Percentiles rank a stretch among this genome's conserved stretches.
phyloP scores from a whole-genome alignment of 805 yeast genomes.

The Pichia cabralensis region DNA sequence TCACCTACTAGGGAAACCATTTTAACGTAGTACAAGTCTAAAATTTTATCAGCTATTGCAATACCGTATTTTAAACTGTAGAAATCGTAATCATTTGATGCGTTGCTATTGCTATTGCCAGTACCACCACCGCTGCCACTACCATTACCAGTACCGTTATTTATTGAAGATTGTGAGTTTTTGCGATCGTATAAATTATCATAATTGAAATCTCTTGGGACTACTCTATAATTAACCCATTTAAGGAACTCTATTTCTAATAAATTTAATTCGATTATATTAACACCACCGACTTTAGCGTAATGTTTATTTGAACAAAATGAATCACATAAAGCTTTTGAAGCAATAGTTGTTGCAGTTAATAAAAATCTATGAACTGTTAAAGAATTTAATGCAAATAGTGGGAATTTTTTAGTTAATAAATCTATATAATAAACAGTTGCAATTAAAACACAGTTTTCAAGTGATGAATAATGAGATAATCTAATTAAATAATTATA shows the following conservation, averaged over 20 bases:
- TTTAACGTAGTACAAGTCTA: constrained; percentile 38
- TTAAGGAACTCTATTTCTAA: constrained; percentile 81
- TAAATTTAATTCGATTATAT: constrained; percentile 70
- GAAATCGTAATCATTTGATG: too few species aligned
- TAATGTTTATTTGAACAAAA: constrained; percentile 91
- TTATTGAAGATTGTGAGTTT: constrained; percentile 18
- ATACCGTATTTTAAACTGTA: constrained; percentile 20
- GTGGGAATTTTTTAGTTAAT: constrained; percentile 64
- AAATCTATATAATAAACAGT: constrained; percentile 88
- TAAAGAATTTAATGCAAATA: constrained; percentile 77
- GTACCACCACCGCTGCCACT: too few species aligned
- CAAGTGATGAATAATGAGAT: constrained; percentile 75
- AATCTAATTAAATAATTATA: constrained; percentile 67
- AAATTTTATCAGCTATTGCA: constrained; percentile 28
- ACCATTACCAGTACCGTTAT: constrained; percentile 13
- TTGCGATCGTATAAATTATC: constrained; percentile 20
- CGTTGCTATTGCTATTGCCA: too few species aligned
- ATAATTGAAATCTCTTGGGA: constrained; percentile 41
- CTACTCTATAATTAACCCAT: constrained; percentile 68
- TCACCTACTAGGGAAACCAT: constrained; percentile 42
- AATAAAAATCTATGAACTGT: constrained; percentile 88
- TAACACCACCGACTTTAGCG: constrained; percentile 93
- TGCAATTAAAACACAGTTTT: constrained; percentile 70
- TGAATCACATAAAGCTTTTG: constrained; percentile 86
- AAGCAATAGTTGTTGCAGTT: constrained; percentile 84